phyloP scores from a whole-genome alignment of 2,329 filamentous ascomycete species.

The Penicillium brevicompactum region DNA sequence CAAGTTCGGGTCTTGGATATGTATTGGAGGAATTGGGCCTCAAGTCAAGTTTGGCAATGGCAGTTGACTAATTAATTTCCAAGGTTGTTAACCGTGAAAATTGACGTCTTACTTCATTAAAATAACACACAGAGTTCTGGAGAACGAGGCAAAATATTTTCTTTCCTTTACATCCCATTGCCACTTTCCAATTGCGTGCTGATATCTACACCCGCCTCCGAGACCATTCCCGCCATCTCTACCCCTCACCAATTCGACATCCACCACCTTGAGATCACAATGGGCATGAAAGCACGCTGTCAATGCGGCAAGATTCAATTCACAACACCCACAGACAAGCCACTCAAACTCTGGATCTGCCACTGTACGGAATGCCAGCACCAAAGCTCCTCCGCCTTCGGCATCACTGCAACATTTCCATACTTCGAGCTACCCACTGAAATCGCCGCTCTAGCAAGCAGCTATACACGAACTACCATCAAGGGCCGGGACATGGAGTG shows the following conservation, averaged over 20 bases:
- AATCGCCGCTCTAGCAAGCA: slow-evolving; percentile 20
- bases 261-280: neutral
- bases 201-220: neutral
- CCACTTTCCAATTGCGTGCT: neutral
- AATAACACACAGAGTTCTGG: too few relatives aligned
- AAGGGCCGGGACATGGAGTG: slow-evolving; percentile 62
- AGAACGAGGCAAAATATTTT: too few relatives aligned
- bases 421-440: slow-evolving; percentile 58
- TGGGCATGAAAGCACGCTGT: slow-evolving; percentile 61
- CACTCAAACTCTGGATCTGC: slow-evolving; percentile 69
- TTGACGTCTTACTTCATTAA: too few relatives aligned
- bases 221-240: neutral
- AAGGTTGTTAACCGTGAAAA: too few relatives aligned
- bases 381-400: slow-evolving; percentile 68
- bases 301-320: slow-evolving; percentile 67
- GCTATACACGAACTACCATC: slow-evolving; percentile 57
- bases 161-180: neutral
- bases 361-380: slow-evolving; percentile 69
- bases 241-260: neutral
- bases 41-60: too few relatives aligned
- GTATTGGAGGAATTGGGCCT: too few relatives aligned
- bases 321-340: slow-evolving; percentile 61
- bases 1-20: too few relatives aligned
- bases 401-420: slow-evolving; percentile 70
- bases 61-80: too few relatives aligned